phyloP scores from a whole-genome alignment of 2,329 filamentous ascomycete species.

The Scytalidium lignicola region DNA sequence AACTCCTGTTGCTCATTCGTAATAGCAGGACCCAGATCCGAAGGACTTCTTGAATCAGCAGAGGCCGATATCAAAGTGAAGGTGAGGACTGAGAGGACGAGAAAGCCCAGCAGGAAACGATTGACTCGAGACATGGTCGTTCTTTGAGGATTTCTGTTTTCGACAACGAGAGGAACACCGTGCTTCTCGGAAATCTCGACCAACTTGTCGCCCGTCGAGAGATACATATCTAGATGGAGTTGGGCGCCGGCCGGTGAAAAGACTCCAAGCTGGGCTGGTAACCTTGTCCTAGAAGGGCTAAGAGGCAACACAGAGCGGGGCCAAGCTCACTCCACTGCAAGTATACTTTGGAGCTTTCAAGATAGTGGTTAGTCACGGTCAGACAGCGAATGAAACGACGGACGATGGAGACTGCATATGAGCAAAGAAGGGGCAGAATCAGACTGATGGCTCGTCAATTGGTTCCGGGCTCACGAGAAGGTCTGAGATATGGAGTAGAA shows the following conservation, averaged over 20 bases:
- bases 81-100: constrained; percentile 27
- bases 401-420: too few relatives aligned
- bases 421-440: too few relatives aligned
- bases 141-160: neutral
- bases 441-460: too few relatives aligned
- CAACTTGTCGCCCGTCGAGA: neutral
- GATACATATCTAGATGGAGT: neutral
- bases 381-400: too few relatives aligned
- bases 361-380: too few relatives aligned
- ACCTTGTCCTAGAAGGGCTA: neutral
- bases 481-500: too few relatives aligned
- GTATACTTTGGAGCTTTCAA: too few relatives aligned
- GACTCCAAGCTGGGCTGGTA: neutral
- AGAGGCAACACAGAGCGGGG: neutral
- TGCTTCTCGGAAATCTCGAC: neutral
- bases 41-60: constrained; percentile 16
- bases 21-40: constrained; percentile 1
- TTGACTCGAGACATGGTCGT: constrained; percentile 33
- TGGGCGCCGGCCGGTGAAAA: neutral
- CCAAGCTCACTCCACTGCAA: neutral
- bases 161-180: neutral
- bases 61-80: constrained; percentile 31
- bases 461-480: too few relatives aligned
- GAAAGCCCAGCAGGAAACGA: constrained; percentile 29
- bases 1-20: constrained; percentile 33